These are phyloP conservation scores for Chamaecyparis obtusa DNA, from an alignment of 75 land plant species.

Conservation along the genomic window DNA sequence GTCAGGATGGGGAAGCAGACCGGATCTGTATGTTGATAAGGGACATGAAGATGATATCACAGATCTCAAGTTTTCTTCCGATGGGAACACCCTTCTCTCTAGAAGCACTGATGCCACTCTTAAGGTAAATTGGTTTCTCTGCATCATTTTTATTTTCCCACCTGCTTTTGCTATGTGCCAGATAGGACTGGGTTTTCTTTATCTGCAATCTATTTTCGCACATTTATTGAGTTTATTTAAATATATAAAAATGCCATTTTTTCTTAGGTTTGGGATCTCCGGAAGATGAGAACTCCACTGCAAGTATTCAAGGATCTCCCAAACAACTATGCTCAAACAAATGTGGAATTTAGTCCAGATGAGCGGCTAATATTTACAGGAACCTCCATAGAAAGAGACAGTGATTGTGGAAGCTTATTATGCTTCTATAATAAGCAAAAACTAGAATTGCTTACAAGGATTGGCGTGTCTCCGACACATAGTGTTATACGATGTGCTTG, in stretches of 20 bases:
- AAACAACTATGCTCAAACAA: slow-evolving; percentile 90
- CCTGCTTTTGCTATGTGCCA: background rate
- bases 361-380: slow-evolving; percentile 87
- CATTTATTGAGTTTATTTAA: background rate
- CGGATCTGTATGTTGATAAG: slow-evolving; percentile 76
- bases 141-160: background rate
- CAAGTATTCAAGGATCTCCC: slow-evolving; percentile 77
- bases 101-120: slow-evolving; percentile 86
- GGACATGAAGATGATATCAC: slow-evolving; percentile 90
- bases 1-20: slow-evolving; percentile 99
- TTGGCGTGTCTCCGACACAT: slow-evolving; percentile 78
- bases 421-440: slow-evolving; percentile 71
- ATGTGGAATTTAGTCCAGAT: slow-evolving; percentile 89
- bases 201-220: background rate
- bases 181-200: background rate
- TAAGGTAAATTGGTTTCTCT: slow-evolving; percentile 50
- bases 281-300: slow-evolving; percentile 63
- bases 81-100: slow-evolving; percentile 74
- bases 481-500: slow-evolving; percentile 94
- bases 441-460: slow-evolving; percentile 82
- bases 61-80: slow-evolving; percentile 77
- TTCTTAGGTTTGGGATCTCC: slow-evolving; percentile 93
- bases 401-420: slow-evolving; percentile 74
- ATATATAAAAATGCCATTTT: background rate
- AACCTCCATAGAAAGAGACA: slow-evolving; percentile 90